Base-by-base conservation (phyloP, 257 asterid genomes). In the Salvia hispanica region DNA sequence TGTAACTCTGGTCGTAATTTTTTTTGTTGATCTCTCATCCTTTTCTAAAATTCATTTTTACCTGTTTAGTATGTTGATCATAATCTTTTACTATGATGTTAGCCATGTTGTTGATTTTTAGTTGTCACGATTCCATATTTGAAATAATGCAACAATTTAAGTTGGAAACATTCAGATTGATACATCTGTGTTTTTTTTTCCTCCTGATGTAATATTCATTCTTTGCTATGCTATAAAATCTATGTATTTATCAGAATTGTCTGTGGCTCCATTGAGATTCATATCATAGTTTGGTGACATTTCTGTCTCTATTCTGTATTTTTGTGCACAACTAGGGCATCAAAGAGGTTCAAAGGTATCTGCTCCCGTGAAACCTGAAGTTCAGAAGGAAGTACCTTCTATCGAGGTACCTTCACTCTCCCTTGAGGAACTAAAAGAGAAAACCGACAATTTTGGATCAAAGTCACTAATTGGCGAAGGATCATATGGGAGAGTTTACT, bases 381-480 rank as follows among this genome's bases (percentile, higher is more conserved):
- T 54, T 72, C 92, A 85, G 76, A 88, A 82, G 78, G 77, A 80
- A 46, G 78, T 73, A 69, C 92, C 90, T 67, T 89, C 89, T 28
- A 91, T 91, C 72, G 92, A 88, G 80, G 97, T 91, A 72, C 91
- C 97, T 64, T 76, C 83, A 48, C 76, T 88, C 55, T 82, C 95
- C 71, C 76, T 91, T 6, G 96, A 86, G 63, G 96, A 86, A 72
- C 79, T 91, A 83, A 91, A 85, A 73, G 96, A 88, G 59, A 91
- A 83, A 81, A 88, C 97, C 4, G 96, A 85, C 57, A 86, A 86
- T 75, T 91, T 91, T 67, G 96, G 97, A 56, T 84, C 95, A 45
- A 88, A 88, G 79, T 82, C 95, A 55, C 82, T 91, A 59, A 88
- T 91, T 68, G 97, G 97, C 61, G 97, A 91, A 75, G 97, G 97